These are phyloP conservation scores for Gossypium thurberi DNA, from an alignment of 345 rosid species.

Conservation along the genomic window DNA sequence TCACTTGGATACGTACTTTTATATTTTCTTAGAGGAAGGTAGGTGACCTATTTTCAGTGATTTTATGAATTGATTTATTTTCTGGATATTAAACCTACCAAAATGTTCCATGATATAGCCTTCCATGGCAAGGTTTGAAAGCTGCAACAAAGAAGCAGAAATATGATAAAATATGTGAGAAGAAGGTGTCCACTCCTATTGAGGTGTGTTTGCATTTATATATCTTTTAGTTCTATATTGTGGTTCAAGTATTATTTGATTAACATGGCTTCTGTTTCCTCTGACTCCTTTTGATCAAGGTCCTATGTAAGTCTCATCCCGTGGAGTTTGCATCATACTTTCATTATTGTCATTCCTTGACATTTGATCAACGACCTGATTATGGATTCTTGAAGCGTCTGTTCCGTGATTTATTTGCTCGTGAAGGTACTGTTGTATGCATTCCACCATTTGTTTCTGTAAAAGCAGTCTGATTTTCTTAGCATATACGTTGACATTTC, in stretches of 20 bases:
- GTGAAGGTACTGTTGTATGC: slow-evolving; percentile 48
- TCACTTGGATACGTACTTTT: slow-evolving; percentile 73
- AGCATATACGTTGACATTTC: background rate
- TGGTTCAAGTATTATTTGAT: background rate
- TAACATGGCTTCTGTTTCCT: slow-evolving; percentile 3
- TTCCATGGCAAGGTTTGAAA: slow-evolving; percentile 94
- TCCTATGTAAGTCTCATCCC: slow-evolving; percentile 64
- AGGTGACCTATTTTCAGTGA: background rate
- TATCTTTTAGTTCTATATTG: background rate
- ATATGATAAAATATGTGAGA: slow-evolving; percentile 82
- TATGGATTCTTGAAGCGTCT: slow-evolving; percentile 77
- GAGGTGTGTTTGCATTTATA: slow-evolving; percentile 39
- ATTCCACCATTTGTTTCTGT: background rate
- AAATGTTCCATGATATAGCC: slow-evolving; percentile 36
- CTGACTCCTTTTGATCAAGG: slow-evolving; percentile 28
- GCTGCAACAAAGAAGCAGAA: slow-evolving; percentile 88
- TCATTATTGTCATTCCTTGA: slow-evolving; percentile 77
- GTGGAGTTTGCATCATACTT: slow-evolving; percentile 75
- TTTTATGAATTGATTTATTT: background rate
- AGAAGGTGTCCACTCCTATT: slow-evolving; percentile 85
- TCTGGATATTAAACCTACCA: background rate
- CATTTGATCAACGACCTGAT: slow-evolving; percentile 82
- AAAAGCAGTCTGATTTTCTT: background rate
- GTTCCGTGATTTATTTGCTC: slow-evolving; percentile 65
- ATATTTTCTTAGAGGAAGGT: slow-evolving; percentile 92